Conservation (phyloP, 768 basidiomycete species). For the Roridomyces roridus region DNA sequence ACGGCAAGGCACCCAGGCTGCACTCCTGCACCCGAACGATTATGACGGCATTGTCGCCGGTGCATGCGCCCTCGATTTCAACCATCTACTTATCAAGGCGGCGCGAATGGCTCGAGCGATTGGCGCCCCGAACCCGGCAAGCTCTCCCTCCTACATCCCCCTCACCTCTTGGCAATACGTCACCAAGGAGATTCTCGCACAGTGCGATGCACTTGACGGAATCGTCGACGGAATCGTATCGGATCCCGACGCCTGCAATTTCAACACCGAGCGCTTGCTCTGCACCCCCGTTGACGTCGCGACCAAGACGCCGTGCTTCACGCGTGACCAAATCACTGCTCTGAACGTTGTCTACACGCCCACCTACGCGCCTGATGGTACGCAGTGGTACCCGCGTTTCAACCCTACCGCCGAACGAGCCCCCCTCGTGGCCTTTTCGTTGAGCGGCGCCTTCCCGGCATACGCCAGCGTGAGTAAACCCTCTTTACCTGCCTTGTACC, state of each 20-base stretch:
- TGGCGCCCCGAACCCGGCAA: slow-evolving; percentile 10
- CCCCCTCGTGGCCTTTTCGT: background rate
- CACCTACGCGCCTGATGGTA: background rate
- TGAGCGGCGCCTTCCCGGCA: background rate
- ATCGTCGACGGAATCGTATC: slow-evolving; percentile 29
- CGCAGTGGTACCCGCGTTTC: too few species aligned
- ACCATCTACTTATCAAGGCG: slow-evolving; percentile 13
- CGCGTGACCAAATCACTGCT: slow-evolving; percentile 24
- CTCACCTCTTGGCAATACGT: slow-evolving; percentile 23
- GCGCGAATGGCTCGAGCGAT: background rate
- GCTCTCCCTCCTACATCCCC: slow-evolving; percentile 23
- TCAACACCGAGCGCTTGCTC: slow-evolving; percentile 25
- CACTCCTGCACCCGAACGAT: slow-evolving; percentile 30
- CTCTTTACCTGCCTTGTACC: background rate
- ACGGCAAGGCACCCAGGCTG: slow-evolving; percentile 31
- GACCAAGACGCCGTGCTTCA: slow-evolving; percentile 20
- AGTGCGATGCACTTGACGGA: slow-evolving; percentile 28
- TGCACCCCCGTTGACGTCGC: slow-evolving; percentile 8
- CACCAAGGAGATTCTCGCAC: slow-evolving; percentile 21
- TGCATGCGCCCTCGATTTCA: slow-evolving; percentile 27
- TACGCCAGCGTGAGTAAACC: background rate
- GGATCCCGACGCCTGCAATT: slow-evolving; percentile 31
- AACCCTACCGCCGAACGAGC: too few species aligned
- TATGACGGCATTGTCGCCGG: slow-evolving; percentile 37
- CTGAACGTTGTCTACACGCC: slow-evolving; percentile 28